Percentiles rank a stretch among this genome's conserved stretches.
Evolutionary conservation across 805 yeast genomes (phyloP).

Genomic region (Saturnispora ahearnii): DNA sequence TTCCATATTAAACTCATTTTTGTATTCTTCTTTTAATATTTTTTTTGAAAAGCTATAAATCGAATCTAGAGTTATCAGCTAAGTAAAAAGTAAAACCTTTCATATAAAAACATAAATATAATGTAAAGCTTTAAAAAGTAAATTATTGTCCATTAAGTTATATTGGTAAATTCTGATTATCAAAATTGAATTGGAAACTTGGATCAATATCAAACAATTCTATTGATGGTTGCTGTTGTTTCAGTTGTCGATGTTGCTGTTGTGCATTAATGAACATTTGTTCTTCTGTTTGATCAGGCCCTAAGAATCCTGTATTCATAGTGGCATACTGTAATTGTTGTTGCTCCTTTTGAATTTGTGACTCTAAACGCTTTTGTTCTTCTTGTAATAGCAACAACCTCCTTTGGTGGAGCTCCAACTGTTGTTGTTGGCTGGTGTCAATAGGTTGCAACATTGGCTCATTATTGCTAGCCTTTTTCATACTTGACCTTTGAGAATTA

Average conservation of each 20-base stretch:
- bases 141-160: not conserved
- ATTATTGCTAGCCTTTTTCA: not conserved
- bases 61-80: not conserved
- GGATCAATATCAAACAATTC: conserved; percentile 8
- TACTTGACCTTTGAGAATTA: not conserved
- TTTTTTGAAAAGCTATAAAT: no score
- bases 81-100: not conserved
- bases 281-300: not conserved
- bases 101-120: not conserved
- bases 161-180: conserved; percentile 3
- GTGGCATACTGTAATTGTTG: conserved; percentile 6
- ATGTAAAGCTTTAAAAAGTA: not conserved
- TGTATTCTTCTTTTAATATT: not conserved
- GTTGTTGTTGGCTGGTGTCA: not conserved
- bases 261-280: not conserved
- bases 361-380: conserved; percentile 5
- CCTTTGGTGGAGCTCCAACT: conserved; percentile 3
- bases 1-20: conserved; percentile 56
- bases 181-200: conserved; percentile 4
- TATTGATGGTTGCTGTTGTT: not conserved
- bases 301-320: not conserved
- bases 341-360: conserved; percentile 5
- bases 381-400: conserved; percentile 1
- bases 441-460: not conserved
- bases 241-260: not conserved